Base-by-base conservation (phyloP, 441 rosid genomes). In the Aquilaria agallochum region DNA sequence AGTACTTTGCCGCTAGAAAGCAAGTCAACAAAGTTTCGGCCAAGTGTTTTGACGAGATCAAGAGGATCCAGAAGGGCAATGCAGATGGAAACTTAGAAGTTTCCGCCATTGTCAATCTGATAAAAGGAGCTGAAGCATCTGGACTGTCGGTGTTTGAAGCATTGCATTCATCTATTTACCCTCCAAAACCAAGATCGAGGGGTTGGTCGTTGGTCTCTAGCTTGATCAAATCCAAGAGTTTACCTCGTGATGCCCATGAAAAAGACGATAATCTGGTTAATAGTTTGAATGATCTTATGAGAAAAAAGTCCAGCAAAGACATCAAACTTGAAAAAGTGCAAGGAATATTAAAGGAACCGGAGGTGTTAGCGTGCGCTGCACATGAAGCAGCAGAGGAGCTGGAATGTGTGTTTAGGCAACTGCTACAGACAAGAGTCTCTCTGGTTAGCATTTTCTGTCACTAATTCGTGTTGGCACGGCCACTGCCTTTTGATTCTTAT, bases 361-460 rank as follows among this genome's bases (percentile, higher is more conserved):
- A 72, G 51, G 54, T 64, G 8, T 34, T 76, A 3, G 70, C 71
- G 42, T 55, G 63, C 2, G 59, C 33, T 50, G 53, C 68, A 42
- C 52, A 63, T 27, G 71, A 74, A 47, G 49, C 50, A 44, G 71
- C 67, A 31, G 74, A 67, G 34, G 75, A 58, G 13, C 11, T 69
- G 56, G 74, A 70, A 15, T 58, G 60, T 42, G 59, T 68, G 3
- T 80, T 70, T 36, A 59, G 81, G 64, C 10, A 9, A 44, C 11
- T 67, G 11, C 55, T 74, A 52, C 71, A 72, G 49, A 66, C 57
- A 13, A 68, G 73, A 67, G 73, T 76, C 9, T 62, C 75, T 30
- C 71, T 79, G 50, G 77, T 76, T 66, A 80, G 76, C 65, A 59
- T 62, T 62, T 50, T 80, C 42, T 72, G 59, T 61, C 63, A 64